Conservation (phyloP, 441 rosid genomes). For the Breynia disticha region DNA sequence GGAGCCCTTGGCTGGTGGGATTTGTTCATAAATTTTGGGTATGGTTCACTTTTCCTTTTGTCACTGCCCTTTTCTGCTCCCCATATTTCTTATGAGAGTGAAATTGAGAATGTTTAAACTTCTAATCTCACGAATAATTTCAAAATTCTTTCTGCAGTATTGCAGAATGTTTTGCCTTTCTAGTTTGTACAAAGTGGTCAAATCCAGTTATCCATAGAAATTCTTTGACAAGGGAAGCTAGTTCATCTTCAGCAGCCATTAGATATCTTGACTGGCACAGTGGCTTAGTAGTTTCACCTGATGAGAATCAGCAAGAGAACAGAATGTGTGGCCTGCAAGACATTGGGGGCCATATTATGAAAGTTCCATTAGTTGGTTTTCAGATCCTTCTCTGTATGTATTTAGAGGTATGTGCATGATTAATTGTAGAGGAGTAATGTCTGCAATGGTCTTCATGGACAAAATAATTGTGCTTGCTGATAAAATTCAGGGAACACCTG, state of each 20-base stretch:
- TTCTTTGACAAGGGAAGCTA: constrained; percentile 36
- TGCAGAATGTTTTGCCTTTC: constrained; percentile 94
- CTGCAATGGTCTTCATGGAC: constrained; percentile 15
- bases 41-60: constrained; percentile 20
- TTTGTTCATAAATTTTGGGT: constrained; percentile 92
- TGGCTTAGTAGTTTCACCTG: constrained; percentile 48
- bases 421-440: constrained; percentile 11
- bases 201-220: constrained; percentile 84
- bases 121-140: constrained; percentile 4
- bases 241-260: constrained; percentile 51
- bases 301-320: constrained; percentile 49
- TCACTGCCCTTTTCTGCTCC: background rate
- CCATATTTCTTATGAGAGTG: constrained; percentile 8
- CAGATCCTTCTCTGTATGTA: constrained; percentile 91
- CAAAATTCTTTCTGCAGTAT: constrained; percentile 42
- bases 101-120: constrained; percentile 1
- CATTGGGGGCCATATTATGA: constrained; percentile 92
- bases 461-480: constrained; percentile 14
- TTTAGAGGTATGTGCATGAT: constrained; percentile 53
- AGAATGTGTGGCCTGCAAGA: constrained; percentile 69
- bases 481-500: constrained; percentile 76
- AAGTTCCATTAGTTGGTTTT: constrained; percentile 69
- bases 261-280: constrained; percentile 79
- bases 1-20: constrained; percentile 99
- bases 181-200: constrained; percentile 93